Evolutionary conservation across 208 protist species (phyloP), one percentile per base, ranked within the genome.

Genomic region (Porcisia hertigi): DNA sequence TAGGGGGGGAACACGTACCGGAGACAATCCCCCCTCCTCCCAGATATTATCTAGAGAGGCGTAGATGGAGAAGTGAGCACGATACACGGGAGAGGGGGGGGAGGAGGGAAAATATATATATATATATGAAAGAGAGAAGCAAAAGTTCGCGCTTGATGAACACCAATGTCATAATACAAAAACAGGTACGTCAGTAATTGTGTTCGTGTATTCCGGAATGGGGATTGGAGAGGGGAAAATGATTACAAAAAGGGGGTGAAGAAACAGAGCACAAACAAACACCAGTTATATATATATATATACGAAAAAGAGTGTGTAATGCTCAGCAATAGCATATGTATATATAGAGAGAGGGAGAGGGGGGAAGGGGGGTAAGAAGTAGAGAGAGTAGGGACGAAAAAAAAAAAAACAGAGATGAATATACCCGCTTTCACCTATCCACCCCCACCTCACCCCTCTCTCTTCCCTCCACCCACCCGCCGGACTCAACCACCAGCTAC

Each of bases 331-430:
- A 49, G 45, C 7, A 49, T 49, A 49, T 49, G 14, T 8, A 14
- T 34, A 72, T 39, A 34, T 59, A n/a, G 34, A 54, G 8, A 55
- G 53, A 53, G 55, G 1, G 43, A 23, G 60, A 73, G 23, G 36
- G 41, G 73, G 58, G 23, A 18, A 60, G 59, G 41, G 30, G 43
- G 5, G 54, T 6, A 59, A 25, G 53, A 71, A 45, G 36, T 34
- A 82, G 75, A 16, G n/a, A 57, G 36, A 59, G 45, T 8, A 43
- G 20, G 36, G 20, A 59, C 3, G 3, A 77, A 58, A 62, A 60
- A 47, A 16, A 72, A 45, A 73, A 34, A 71, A 49, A 36, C 53
- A 25, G 30, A 1, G 47, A 55, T 25, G 25, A 23, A 45, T 45
- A 18, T 8, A 58, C n/a, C 52, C 39, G 18, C 36, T 47, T 41